phyloP scores from a whole-genome alignment of 306 rosid genomes.

The Calophaca sinica region DNA sequence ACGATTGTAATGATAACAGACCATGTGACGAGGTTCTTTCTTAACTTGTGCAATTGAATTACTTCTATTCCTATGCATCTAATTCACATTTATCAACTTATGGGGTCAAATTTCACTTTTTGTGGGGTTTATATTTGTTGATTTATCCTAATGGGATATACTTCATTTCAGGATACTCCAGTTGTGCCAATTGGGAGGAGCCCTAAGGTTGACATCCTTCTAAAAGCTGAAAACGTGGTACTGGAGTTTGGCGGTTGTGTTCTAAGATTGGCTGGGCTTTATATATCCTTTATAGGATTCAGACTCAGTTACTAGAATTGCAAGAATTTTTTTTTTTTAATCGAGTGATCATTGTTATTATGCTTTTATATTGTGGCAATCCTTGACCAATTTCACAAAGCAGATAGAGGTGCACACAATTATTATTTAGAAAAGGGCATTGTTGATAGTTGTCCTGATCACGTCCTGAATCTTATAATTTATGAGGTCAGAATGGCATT shows the following conservation, averaged over 20 bases:
- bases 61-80: conserved; percentile 8
- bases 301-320: conserved; percentile 37
- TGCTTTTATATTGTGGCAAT: conserved; percentile 43
- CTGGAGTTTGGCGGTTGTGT: conserved; percentile 80
- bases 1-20: conserved; percentile 85
- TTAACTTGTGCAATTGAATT: conserved; percentile 14
- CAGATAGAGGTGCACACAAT: conserved; percentile 91
- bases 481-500: conserved; percentile 70
- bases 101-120: conserved; percentile 17
- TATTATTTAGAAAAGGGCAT: conserved; percentile 85
- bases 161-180: conserved; percentile 74
- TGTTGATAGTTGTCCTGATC: conserved; percentile 83
- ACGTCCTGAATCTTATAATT: conserved; percentile 85
- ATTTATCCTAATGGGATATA: conserved; percentile 39
- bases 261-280: conserved; percentile 92
- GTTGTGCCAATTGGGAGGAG: conserved; percentile 81
- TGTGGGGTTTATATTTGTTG: conserved; percentile 8
- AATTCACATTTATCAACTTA: conserved; percentile 19
- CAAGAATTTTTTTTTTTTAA: not conserved
- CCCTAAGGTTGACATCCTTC: conserved; percentile 81
- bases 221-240: conserved; percentile 78
- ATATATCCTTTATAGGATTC: conserved; percentile 76
- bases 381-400: conserved; percentile 82
- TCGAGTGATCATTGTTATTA: conserved; percentile 22
- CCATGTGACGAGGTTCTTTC: conserved; percentile 91